Evolutionary conservation across 495 filamentous ascomycete genomes (phyloP), one percentile per base, ranked within the genome.

Genomic region (Talaromyces liani): DNA sequence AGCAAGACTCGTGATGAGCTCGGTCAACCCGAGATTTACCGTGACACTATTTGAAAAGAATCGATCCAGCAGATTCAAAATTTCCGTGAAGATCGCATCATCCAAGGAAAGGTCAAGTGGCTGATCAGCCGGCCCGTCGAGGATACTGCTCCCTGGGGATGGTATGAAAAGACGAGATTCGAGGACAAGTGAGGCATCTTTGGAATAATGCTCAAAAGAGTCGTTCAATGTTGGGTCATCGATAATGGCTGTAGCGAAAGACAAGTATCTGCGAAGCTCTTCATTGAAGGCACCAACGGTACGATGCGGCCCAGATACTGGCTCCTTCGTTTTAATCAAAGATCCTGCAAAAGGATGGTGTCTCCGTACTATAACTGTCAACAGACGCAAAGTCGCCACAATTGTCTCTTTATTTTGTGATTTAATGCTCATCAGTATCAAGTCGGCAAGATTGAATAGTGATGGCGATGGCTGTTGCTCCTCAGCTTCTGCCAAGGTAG

Each of bases 11-110:
- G 93, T 84, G 16, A 99, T 80, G 6, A 87, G 83, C 67, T 92
- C 88, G 0, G 95, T 97, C 7, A 96, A 76, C 2, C 87, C 86
- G 10, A 99, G 78, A 69, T 99, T 99, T 16, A 87, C 90, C 63
- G 95, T 91, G 2, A 97, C 85, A 18, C 91, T 86, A 71, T 99
- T 98, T 6, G 88, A 84, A 66, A 97, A 90, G 70, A 98, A 99
- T 0, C 81, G 84, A 22, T 85, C 80, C 34, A 98, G 73, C 5
- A 92, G 83, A 16, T 80, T 80, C 9, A 94, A 73, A 3, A 96
- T 71, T 39, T 84, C 85, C 63, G 82, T 82, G 33, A 97, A 79
- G 18, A 99, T 79, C 4, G 89, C 87, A 67, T 97, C 95, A 58
- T 90, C 87, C 18, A 83, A 81, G 22, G 82, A 79, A 18, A 93